A percentile compares a stretch with the other conserved stretches of the same genome.
These are phyloP conservation scores for Jaltomata sinuosa DNA, from an alignment of 257 asterid genomes.

Conservation along the genomic window DNA sequence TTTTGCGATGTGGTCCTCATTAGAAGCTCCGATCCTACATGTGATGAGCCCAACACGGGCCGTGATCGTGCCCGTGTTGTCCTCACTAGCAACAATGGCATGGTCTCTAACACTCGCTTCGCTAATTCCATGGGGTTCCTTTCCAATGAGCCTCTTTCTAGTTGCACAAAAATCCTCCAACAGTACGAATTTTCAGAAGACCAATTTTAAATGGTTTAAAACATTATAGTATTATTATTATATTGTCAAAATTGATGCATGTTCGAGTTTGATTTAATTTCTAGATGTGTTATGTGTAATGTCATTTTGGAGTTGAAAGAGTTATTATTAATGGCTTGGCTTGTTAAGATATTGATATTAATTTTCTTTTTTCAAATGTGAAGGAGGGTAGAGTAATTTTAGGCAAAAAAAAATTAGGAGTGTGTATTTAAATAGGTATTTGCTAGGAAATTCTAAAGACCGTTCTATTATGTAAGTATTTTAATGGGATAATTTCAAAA, in stretches of 20 bases:
- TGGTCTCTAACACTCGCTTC: slow-evolving; percentile 30
- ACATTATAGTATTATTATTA: background rate
- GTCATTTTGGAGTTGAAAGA: too few relatives aligned
- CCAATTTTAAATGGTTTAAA: background rate
- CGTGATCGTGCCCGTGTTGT: slow-evolving; percentile 65
- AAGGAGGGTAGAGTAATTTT: too few relatives aligned
- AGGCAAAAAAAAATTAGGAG: too few relatives aligned
- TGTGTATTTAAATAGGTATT: too few relatives aligned
- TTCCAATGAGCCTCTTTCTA: slow-evolving; percentile 31
- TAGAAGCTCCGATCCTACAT: slow-evolving; percentile 41
- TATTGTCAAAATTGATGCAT: slow-evolving; percentile 21
- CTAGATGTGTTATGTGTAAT: background rate
- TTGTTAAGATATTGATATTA: too few relatives aligned
- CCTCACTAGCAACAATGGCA: slow-evolving; percentile 68
- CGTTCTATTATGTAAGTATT: too few relatives aligned
- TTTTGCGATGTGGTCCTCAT: slow-evolving; percentile 39
- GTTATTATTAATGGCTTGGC: too few relatives aligned
- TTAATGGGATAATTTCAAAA: too few relatives aligned
- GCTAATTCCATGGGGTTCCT: slow-evolving; percentile 65
- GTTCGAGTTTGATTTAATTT: background rate
- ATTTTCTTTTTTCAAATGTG: too few relatives aligned
- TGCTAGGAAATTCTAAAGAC: too few relatives aligned
- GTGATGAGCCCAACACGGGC: slow-evolving; percentile 31
- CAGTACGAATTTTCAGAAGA: slow-evolving; percentile 27
- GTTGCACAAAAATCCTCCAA: slow-evolving; percentile 53